A percentile compares a stretch with the other conserved stretches of the same genome.
These are phyloP conservation scores for Cystofilobasidium capitatum DNA, from an alignment of 768 basidiomycete species.

Conservation along the genomic window DNA sequence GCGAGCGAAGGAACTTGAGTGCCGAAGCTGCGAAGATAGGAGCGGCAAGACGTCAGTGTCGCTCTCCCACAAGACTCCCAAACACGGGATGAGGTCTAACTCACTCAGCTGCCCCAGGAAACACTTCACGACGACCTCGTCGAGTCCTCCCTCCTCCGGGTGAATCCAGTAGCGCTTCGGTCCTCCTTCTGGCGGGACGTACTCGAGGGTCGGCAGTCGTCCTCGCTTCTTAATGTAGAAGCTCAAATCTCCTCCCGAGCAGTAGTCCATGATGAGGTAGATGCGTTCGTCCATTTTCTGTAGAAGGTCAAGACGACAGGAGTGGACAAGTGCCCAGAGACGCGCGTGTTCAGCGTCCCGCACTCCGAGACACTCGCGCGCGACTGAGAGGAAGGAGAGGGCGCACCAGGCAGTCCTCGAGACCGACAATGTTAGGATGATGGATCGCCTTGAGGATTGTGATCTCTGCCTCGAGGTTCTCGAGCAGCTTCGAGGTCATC, in stretches of 20 bases:
- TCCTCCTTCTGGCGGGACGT: constrained; percentile 45
- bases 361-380: too few species aligned
- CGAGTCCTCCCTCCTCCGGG: constrained; percentile 78
- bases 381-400: constrained; percentile 9
- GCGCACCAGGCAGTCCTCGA: constrained; percentile 83
- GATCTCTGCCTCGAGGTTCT: constrained; percentile 97
- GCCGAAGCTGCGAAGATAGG: constrained; percentile 57
- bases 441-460: constrained; percentile 88
- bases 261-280: constrained; percentile 96
- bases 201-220: constrained; percentile 77
- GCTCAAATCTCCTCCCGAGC: constrained; percentile 89
- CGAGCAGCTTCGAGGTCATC: constrained; percentile 81
- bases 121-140: constrained; percentile 79
- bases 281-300: constrained; percentile 47
- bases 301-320: background rate
- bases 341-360: background rate
- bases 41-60: background rate
- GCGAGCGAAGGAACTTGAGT: constrained; percentile 77
- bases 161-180: constrained; percentile 70
- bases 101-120: constrained; percentile 82
- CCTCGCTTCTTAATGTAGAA: constrained; percentile 98
- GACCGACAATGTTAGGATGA: constrained; percentile 82
- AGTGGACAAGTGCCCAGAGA: background rate
- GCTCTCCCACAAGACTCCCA: background rate
- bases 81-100: constrained; percentile 32